A percentile compares a stretch with the other conserved stretches of the same genome.
phyloP scores from a whole-genome alignment of 176 grass and related monocot genomes.

The Aegilops sharonensis region DNA sequence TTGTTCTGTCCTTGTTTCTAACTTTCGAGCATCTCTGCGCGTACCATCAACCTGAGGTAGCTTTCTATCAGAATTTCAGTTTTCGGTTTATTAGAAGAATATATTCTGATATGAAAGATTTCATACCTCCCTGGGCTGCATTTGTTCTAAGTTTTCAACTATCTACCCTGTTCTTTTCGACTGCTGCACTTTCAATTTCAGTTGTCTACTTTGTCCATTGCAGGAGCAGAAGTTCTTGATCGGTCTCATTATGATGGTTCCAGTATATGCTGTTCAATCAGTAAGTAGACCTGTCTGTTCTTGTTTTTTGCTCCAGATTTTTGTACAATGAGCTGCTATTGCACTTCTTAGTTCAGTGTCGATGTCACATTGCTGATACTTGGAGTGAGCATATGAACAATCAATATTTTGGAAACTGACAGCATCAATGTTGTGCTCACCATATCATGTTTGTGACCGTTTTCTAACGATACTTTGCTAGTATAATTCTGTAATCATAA shows the following conservation, averaged over 20 bases:
- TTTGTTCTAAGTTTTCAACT: conserved; percentile 3
- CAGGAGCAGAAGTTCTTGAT: conserved; percentile 99
- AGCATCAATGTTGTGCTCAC: conserved; percentile 15
- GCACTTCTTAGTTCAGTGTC: neutral
- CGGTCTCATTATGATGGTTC: conserved; percentile 99
- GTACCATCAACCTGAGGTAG: conserved; percentile 95
- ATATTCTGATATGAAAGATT: conserved; percentile 14
- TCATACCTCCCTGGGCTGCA: neutral
- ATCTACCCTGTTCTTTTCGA: neutral
- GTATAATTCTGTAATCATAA: conserved; percentile 8
- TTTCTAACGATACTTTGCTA: neutral
- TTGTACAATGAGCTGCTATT: conserved; percentile 1
- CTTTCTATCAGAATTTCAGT: conserved; percentile 27
- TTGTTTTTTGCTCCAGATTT: conserved; percentile 14
- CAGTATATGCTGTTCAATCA: conserved; percentile 93
- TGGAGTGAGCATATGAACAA: conserved; percentile 16
- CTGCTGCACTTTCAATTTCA: conserved; percentile 15
- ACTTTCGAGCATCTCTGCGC: conserved; percentile 81
- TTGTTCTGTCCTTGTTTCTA: conserved; percentile 81
- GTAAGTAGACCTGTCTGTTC: conserved; percentile 48
- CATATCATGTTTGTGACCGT: neutral
- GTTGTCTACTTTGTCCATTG: conserved; percentile 33
- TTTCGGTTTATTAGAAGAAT: conserved; percentile 22
- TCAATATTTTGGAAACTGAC: neutral
- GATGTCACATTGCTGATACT: conserved; percentile 3